Evolutionary conservation across 768 basidiomycete species (phyloP), one percentile per base, ranked within the genome.

Genomic region (Agrocybe praecox): DNA sequence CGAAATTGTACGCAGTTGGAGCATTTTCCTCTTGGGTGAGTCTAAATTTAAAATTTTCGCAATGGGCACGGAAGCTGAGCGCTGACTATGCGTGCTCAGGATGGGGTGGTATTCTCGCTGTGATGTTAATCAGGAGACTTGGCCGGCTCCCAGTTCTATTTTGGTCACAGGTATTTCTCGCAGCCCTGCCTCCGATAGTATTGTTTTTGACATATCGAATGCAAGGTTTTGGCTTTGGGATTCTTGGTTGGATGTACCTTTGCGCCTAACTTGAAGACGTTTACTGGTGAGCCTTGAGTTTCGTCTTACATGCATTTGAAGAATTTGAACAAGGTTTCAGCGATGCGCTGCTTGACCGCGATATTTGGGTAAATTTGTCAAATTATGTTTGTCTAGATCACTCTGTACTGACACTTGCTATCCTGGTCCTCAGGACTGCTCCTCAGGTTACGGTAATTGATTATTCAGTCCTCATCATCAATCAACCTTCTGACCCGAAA

Each of bases 111-210:
- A 56, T 86, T 22, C 73, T 82, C 59, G 80, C 80, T n/a, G 85
- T 87, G 7, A 83, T 88, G 74, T 68, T 87, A 40, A 83, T 88
- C 67, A 76, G 86, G 43, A 80, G 85, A 15, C 79, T 71, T 47
- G 88, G 88, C 10, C 81, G 88, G 40, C 77, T 90, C 2, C 88
- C 88, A 0, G 72, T 89, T 19, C 67, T 90, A 40, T 89, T 88
- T 70, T 90, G 88, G 88, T 85, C 85, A 0, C 87, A 89, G 72
- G 83, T 82, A 50, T 45, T n/a, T 40, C 26, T 0, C 17, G 53
- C 2, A 29, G 22, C 34, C 45, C 40, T 23, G n/a, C 32, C 32
- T 15, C 12, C 22, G 18, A 24, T n/a, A 19, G 19, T n/a, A n/a
- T n/a, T 33, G 19, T 14, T 50, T 15, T 14, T 53, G 48, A 45